These are phyloP conservation scores for Aspergillus melleus DNA, from an alignment of 2,329 filamentous ascomycete species.

Conservation along the genomic window DNA sequence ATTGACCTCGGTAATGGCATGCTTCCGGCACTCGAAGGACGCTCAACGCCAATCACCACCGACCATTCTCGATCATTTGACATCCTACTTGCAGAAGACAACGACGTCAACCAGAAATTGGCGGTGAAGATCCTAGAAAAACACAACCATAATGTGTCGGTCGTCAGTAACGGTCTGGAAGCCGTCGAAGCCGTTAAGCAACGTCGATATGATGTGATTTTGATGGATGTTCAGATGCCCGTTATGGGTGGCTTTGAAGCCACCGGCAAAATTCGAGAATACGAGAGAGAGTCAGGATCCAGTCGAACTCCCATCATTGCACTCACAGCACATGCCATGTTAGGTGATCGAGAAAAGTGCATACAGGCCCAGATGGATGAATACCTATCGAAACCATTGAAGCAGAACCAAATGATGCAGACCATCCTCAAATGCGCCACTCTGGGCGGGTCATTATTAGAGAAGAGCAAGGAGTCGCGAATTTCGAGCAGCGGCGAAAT, in stretches of 20 bases:
- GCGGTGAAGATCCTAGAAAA: conserved; percentile 97
- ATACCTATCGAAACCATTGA: conserved; percentile 93
- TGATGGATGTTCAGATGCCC: conserved; percentile 99
- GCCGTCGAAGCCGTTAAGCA: conserved; percentile 90
- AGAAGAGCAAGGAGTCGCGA: conserved; percentile 45
- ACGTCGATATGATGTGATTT: conserved; percentile 90
- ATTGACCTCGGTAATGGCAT: conserved; percentile 96
- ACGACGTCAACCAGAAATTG: conserved; percentile 92
- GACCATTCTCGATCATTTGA: conserved; percentile 96
- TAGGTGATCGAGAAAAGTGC: conserved; percentile 96
- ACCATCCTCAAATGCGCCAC: conserved; percentile 97
- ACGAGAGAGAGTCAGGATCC: conserved; percentile 77
- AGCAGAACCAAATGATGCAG: conserved; percentile 96
- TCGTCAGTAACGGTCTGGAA: conserved; percentile 92
- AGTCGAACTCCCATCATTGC: conserved; percentile 93
- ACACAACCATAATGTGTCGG: conserved; percentile 69
- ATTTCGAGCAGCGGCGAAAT: conserved; percentile 42
- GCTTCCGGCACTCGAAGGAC: conserved; percentile 90
- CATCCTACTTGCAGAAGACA: conserved; percentile 93
- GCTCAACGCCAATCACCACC: conserved; percentile 84
- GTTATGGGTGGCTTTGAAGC: conserved; percentile 99
- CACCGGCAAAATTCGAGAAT: conserved; percentile 93
- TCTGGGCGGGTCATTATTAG: conserved; percentile 59
- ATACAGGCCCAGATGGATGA: conserved; percentile 99
- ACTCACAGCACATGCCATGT: conserved; percentile 96